These are phyloP conservation scores for bread wheat (Triticum aestivum) DNA, from an alignment of 176 grass and related monocot genomes.

Conservation along the genomic window DNA sequence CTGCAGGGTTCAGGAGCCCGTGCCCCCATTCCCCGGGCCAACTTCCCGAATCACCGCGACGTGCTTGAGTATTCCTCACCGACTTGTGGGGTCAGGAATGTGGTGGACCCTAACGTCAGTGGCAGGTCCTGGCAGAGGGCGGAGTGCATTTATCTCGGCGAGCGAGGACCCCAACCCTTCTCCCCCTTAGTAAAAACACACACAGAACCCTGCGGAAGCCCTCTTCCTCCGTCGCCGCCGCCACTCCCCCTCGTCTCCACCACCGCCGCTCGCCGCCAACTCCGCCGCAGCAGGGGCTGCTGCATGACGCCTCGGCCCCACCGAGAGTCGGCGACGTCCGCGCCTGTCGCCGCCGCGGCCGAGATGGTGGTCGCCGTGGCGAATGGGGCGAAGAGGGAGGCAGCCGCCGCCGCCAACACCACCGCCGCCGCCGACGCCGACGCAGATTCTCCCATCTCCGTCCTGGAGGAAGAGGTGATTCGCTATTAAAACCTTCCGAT, in stretches of 20 bases:
- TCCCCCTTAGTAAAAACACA: neutral
- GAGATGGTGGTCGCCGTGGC: conserved; percentile 51
- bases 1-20: neutral
- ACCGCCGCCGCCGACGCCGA: neutral
- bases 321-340: neutral
- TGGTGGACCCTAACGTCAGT: neutral
- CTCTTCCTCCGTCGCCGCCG: too few species aligned
- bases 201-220: neutral
- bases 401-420: neutral
- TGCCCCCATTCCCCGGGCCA: conserved; percentile 4
- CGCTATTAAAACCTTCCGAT: neutral
- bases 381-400: conserved; percentile 40
- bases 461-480: conserved; percentile 83
- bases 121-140: accelerated
- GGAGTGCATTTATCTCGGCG: neutral
- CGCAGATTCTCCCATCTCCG: conserved; percentile 85
- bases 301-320: neutral
- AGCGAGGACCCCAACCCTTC: neutral
- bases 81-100: neutral
- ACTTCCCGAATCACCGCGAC: neutral
- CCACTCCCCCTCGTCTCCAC: neutral
- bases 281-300: neutral
- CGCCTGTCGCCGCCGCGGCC: neutral
- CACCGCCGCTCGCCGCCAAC: neutral
- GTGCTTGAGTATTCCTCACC: neutral